Percentiles rank a stretch among this genome's conserved stretches.
These are phyloP conservation scores for Fraxinus cuspidata DNA, from an alignment of 257 asterid genomes.

Conservation along the genomic window DNA sequence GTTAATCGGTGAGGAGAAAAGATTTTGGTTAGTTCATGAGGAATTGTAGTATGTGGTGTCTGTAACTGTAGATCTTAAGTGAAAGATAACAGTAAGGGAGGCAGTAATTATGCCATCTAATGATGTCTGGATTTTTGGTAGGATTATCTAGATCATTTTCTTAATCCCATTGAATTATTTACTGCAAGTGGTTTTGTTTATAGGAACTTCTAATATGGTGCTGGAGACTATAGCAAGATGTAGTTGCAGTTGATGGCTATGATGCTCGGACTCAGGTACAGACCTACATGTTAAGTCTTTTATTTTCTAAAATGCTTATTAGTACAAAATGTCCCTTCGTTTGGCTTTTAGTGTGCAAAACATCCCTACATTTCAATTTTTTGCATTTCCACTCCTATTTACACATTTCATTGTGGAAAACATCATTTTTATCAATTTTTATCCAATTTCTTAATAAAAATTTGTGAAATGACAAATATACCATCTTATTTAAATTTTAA, in stretches of 20 bases:
- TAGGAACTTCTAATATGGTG: not conserved
- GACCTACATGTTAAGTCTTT: no score
- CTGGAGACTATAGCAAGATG: not conserved
- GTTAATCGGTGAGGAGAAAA: not conserved
- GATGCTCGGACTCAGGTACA: no score
- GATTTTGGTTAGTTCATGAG: not conserved
- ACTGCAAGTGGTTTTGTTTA: not conserved
- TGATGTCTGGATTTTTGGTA: not conserved
- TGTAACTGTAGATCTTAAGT: not conserved
- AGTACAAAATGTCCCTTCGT: no score
- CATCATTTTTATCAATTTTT: no score
- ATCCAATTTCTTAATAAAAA: no score
- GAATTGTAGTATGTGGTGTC: not conserved
- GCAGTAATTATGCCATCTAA: not conserved
- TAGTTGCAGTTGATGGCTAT: not conserved
- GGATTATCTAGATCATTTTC: not conserved
- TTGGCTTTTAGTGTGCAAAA: no score
- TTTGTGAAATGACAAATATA: no score
- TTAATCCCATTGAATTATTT: not conserved
- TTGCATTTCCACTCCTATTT: no score
- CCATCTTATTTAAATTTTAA: no score
- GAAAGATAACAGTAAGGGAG: not conserved
- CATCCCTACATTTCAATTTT: no score
- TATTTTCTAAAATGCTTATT: no score
- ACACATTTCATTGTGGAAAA: no score